Evolutionary conservation across 1,284 basidiomycete genomes (phyloP), one percentile per base, ranked within the genome.

Genomic region (Ustilago cynodontis): DNA sequence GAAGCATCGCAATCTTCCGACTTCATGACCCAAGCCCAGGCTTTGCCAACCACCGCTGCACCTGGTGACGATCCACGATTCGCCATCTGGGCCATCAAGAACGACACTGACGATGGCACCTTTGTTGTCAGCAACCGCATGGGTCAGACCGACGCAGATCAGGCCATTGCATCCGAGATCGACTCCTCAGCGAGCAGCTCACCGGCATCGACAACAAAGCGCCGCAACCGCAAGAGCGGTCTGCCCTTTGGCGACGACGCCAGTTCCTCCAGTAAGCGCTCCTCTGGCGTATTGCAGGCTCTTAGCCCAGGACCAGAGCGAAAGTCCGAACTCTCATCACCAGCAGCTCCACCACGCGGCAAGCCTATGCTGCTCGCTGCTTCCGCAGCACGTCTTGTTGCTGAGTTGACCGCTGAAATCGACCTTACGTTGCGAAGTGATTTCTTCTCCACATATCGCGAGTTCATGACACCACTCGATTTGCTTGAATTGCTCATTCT

Each of bases 391-490:
- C 70, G 71, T 6, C 61, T 84, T n/a, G 71, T 84, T 41, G 81
- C 81, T 7, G 81, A 82, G 67, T 67, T 84, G 13, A 84, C 82
- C 3, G 78, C 80, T 13, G 81, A 77, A 55, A 82, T 83, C 59
- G 82, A 83, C 59, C 62, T 77, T 22, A 63, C 65, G 13, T 64
- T 84, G 14, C 57, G 79, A 43, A 77, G 68, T 13, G 80, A 82
- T 65, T 84, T 84, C 59, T 83, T 84, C 65, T 79, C 71, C 68
- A 84, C 82, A 9, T 84, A 71, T 51, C 79, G 82, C 59, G 68
- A 60, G 16, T 83, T 70, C 60, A 73, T 80, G 63, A 63, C 67
- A 10, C 66, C 81, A 0, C 35, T 53, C 43, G 65, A 79, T 3
- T 68, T 84, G 33, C 77, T 84, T 24, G 55, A 68, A 35, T 62